Percentiles rank a stretch among this genome's conserved stretches.
Evolutionary conservation across 2,329 filamentous ascomycete genomes (phyloP).

Genomic region (Alternaria rosae): DNA sequence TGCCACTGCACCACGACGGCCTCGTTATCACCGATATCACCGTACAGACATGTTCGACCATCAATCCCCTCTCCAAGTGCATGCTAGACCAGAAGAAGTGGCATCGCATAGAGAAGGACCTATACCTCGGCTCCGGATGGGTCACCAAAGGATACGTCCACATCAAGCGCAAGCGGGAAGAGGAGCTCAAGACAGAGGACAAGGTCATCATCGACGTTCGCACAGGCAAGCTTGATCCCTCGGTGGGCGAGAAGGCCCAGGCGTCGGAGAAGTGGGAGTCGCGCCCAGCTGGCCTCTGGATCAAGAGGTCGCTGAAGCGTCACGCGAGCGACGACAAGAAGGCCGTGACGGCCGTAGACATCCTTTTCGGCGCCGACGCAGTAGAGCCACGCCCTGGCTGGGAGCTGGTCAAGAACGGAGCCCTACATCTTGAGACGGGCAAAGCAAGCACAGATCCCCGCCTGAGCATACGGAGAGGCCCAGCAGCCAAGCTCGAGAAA

Average conservation of each 20-base stretch:
- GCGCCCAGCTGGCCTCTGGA: conserved; percentile 79
- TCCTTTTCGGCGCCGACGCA: conserved; percentile 89
- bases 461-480: conserved; percentile 79
- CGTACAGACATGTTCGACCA: conserved; percentile 74
- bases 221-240: conserved; percentile 76
- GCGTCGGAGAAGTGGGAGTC: conserved; percentile 77
- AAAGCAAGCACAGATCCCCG: conserved; percentile 72
- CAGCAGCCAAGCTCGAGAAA: conserved; percentile 68
- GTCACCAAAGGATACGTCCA: conserved; percentile 80
- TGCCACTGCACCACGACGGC: conserved; percentile 82
- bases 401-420: conserved; percentile 72
- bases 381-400: conserved; percentile 88
- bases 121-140: conserved; percentile 79
- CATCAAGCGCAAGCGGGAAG: conserved; percentile 83
- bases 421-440: conserved; percentile 71
- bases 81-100: conserved; percentile 75
- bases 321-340: conserved; percentile 77
- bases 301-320: conserved; percentile 75
- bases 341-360: conserved; percentile 81
- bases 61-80: conserved; percentile 79
- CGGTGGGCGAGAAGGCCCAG: conserved; percentile 61
- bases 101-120: conserved; percentile 88
- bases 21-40: conserved; percentile 86
- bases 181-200: conserved; percentile 77
- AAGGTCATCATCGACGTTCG: conserved; percentile 81